Conservation (phyloP, 2,329 filamentous ascomycete species). For the Colletotrichum sp. region DNA sequence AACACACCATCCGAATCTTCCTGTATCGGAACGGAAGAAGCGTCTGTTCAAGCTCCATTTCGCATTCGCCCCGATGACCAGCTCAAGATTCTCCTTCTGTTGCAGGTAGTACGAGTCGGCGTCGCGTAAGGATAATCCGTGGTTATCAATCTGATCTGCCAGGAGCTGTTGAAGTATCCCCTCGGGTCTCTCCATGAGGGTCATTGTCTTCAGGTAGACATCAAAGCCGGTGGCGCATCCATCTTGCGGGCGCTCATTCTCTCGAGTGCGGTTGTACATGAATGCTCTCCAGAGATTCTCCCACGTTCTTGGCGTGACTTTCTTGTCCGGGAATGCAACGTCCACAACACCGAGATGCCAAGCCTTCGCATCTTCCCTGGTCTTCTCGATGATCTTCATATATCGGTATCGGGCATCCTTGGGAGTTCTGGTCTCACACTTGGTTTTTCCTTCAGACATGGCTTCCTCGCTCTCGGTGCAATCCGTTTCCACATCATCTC, state of each 20-base stretch:
- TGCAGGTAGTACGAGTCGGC: neutral
- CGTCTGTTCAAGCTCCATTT: slow-evolving; percentile 1
- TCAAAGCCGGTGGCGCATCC: neutral
- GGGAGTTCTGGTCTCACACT: neutral
- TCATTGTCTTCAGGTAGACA: neutral
- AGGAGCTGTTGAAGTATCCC: neutral
- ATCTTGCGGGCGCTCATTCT: neutral
- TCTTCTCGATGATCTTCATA: neutral
- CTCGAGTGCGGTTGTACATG: slow-evolving; percentile 3
- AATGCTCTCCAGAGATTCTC: slow-evolving; percentile 11
- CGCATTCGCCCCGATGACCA: neutral
- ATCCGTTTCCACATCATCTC: neutral
- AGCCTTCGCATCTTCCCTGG: neutral
- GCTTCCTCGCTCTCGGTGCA: too few species aligned
- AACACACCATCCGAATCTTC: neutral
- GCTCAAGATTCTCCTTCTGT: neutral
- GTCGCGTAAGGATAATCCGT: neutral
- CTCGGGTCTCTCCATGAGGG: neutral
- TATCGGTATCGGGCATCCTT: neutral
- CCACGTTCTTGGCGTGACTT: neutral
- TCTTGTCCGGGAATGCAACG: slow-evolving; percentile 5
- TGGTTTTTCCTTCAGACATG: too few species aligned
- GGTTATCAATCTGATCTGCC: neutral
- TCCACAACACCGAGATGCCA: neutral
- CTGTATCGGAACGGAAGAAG: slow-evolving; percentile 1